A percentile compares a stretch with the other conserved stretches of the same genome.
Conservation (phyloP, 176 grass and related monocot genomes). For the Triticum urartu region DNA sequence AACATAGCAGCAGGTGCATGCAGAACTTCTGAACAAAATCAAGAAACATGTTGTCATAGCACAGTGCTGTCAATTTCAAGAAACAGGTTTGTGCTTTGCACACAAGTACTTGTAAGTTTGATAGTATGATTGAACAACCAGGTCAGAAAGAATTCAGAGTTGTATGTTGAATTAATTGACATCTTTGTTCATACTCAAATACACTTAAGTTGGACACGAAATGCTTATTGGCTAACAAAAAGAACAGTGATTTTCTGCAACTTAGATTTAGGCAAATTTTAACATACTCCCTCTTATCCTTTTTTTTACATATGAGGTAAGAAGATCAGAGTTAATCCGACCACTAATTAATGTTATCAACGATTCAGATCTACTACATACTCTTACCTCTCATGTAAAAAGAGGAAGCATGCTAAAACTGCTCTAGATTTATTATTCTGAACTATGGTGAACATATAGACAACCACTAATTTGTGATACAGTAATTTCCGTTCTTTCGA, state of each 20-base stretch:
- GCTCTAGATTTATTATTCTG: too few relatives aligned
- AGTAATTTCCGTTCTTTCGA: not conserved
- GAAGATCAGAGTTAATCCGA: too few relatives aligned
- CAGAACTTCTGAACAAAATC: not conserved
- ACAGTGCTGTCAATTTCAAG: not conserved
- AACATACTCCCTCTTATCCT: too few relatives aligned
- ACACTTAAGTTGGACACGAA: not conserved
- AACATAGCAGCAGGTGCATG: not conserved
- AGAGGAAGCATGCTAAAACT: too few relatives aligned
- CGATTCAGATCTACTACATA: too few relatives aligned
- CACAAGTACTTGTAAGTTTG: not conserved
- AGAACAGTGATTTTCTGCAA: too few relatives aligned
- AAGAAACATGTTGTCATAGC: not conserved
- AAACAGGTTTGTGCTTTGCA: not conserved
- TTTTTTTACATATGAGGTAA: too few relatives aligned
- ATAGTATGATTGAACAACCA: not conserved
- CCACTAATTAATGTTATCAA: too few relatives aligned
- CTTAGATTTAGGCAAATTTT: too few relatives aligned
- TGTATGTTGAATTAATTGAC: not conserved
- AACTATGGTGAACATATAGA: not conserved
- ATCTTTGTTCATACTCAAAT: not conserved
- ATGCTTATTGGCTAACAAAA: not conserved
- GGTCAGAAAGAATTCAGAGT: not conserved
- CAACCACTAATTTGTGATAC: conserved; percentile 2
- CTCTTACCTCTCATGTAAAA: too few relatives aligned